Percentiles rank a stretch among this genome's conserved stretches.
phyloP scores from a whole-genome alignment of 306 rosid genomes.

The Herpetospermum pedunculosum region DNA sequence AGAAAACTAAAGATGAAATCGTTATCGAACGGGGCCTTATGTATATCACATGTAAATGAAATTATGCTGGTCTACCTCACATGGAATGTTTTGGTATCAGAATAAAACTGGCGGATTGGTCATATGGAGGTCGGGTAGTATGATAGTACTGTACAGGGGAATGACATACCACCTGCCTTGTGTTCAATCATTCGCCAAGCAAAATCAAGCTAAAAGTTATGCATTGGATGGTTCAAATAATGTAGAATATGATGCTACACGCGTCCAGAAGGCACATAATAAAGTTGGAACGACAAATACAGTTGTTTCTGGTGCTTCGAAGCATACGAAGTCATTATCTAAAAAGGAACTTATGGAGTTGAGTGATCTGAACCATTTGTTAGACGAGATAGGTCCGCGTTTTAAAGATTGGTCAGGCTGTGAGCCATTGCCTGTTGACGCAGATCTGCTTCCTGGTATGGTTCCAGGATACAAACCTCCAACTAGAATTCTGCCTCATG shows the following conservation, averaged over 20 bases:
- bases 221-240: conserved; percentile 9
- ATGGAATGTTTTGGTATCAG: conserved; percentile 19
- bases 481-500: conserved; percentile 66
- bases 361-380: conserved; percentile 48
- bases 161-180: conserved; percentile 67
- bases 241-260: conserved; percentile 14
- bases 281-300: conserved; percentile 17
- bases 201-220: conserved; percentile 16
- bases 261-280: conserved; percentile 11
- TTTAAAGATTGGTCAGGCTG: conserved; percentile 83
- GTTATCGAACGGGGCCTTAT: no score
- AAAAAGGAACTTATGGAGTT: conserved; percentile 45
- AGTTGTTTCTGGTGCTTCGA: conserved; percentile 18
- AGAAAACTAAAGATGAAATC: no score
- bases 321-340: conserved; percentile 41
- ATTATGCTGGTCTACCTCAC: conserved; percentile 1
- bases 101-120: conserved; percentile 78
- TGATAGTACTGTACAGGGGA: conserved; percentile 76
- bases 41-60: not conserved
- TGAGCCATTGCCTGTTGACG: conserved; percentile 88
- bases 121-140: conserved; percentile 87
- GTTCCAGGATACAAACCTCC: conserved; percentile 69
- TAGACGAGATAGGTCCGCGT: conserved; percentile 85
- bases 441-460: conserved; percentile 60
- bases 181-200: conserved; percentile 31